phyloP scores from a whole-genome alignment of 768 basidiomycete species.

The Udeniomyces megalosporus region DNA sequence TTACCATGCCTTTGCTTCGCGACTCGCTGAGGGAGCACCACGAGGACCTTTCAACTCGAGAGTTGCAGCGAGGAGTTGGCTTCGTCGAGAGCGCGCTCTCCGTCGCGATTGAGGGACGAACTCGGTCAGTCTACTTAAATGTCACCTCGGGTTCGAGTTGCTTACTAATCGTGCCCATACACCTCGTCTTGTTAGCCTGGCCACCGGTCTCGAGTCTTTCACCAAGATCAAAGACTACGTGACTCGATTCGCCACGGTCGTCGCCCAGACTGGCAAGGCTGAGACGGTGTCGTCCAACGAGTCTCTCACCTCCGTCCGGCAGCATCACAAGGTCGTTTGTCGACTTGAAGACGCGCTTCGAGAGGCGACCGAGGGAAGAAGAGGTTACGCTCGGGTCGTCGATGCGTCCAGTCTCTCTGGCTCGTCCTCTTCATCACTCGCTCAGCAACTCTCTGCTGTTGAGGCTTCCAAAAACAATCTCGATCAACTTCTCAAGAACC shows the following conservation, averaged over 20 bases:
- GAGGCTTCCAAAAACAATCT: neutral
- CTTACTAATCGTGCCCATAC: neutral
- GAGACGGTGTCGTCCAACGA: neutral
- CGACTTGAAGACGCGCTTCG: slow-evolving; percentile 8
- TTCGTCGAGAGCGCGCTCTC: slow-evolving; percentile 65
- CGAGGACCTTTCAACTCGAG: slow-evolving; percentile 66
- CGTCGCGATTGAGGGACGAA: slow-evolving; percentile 46
- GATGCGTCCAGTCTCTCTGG: neutral
- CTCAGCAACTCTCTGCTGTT: neutral
- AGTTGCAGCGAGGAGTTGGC: slow-evolving; percentile 60
- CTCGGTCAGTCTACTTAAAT: slow-evolving; percentile 39
- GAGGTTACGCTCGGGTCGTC: neutral
- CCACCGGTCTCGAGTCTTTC: neutral
- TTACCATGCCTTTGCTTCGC: slow-evolving; percentile 50
- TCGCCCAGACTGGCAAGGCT: neutral
- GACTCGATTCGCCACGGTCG: neutral
- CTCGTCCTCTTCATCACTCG: neutral
- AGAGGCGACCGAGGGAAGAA: neutral
- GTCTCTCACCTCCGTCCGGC: neutral
- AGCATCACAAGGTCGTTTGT: slow-evolving; percentile 3
- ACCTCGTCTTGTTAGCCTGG: neutral
- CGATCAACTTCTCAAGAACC: neutral
- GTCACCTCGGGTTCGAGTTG: neutral
- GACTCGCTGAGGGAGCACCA: slow-evolving; percentile 52
- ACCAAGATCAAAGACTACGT: neutral